Conservation (phyloP, 257 asterid species). For the Nicotiana tomentosiformis region DNA sequence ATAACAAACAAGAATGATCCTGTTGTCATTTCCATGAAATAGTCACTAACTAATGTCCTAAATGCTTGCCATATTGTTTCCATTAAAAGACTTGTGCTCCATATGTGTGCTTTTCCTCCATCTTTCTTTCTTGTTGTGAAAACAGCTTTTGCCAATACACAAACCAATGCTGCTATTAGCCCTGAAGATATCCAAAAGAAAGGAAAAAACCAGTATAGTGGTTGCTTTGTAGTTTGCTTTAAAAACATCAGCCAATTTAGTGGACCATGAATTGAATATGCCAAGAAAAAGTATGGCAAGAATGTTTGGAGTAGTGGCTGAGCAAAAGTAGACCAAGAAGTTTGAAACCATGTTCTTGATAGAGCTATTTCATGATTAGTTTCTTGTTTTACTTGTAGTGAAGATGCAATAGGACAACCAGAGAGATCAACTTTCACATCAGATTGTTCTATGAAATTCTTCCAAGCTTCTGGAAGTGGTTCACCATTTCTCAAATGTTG, state of each 20-base stretch:
- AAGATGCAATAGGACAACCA: slow-evolving; percentile 63
- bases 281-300: slow-evolving; percentile 54
- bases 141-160: slow-evolving; percentile 50
- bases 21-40: slow-evolving; percentile 57
- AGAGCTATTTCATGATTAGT: slow-evolving; percentile 40
- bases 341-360: slow-evolving; percentile 49
- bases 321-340: slow-evolving; percentile 48
- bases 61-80: slow-evolving; percentile 88
- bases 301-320: slow-evolving; percentile 75
- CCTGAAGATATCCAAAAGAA: slow-evolving; percentile 75
- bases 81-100: slow-evolving; percentile 55
- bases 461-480: slow-evolving; percentile 82
- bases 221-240: slow-evolving; percentile 23
- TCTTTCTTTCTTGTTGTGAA: slow-evolving; percentile 65
- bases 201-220: slow-evolving; percentile 55
- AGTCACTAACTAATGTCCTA: slow-evolving; percentile 60
- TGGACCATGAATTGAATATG: slow-evolving; percentile 41
- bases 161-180: slow-evolving; percentile 32
- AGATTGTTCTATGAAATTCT: slow-evolving; percentile 68
- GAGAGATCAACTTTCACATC: slow-evolving; percentile 83
- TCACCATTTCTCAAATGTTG: slow-evolving; percentile 71
- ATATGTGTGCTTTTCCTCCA: slow-evolving; percentile 50
- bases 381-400: slow-evolving; percentile 17
- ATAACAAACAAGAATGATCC: slow-evolving; percentile 54
- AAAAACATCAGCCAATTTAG: slow-evolving; percentile 27